These are phyloP conservation scores for Ophiostoma montium DNA, from an alignment of 2,329 filamentous ascomycete species.

Conservation along the genomic window DNA sequence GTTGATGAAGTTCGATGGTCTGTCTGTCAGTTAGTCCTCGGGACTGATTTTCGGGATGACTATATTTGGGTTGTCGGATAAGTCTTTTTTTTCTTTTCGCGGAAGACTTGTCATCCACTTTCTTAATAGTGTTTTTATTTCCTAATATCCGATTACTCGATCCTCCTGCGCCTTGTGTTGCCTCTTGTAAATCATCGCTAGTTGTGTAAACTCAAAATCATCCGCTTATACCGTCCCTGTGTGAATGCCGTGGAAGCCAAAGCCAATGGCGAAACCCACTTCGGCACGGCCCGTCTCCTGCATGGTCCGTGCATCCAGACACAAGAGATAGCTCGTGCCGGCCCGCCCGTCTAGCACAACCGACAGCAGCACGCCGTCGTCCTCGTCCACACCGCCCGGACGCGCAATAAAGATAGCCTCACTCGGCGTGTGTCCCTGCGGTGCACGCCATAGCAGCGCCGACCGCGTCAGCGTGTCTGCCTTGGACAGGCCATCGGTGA, in stretches of 20 bases:
- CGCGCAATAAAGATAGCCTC: constrained; percentile 53
- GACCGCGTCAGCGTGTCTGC: constrained; percentile 43
- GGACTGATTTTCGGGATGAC: too few species aligned
- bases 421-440: constrained; percentile 48
- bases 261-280: constrained; percentile 41
- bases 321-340: constrained; percentile 49
- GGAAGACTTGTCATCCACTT: background rate
- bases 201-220: too few species aligned
- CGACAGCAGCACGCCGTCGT: constrained; percentile 47
- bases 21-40: too few species aligned
- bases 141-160: too few species aligned
- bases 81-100: background rate
- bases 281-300: constrained; percentile 50
- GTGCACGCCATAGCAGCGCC: constrained; percentile 37
- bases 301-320: constrained; percentile 48
- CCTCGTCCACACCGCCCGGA: constrained; percentile 35
- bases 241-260: constrained; percentile 53
- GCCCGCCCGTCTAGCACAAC: constrained; percentile 49
- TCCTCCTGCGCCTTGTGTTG: too few species aligned
- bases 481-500: constrained; percentile 51
- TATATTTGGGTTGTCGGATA: too few species aligned
- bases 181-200: too few species aligned
- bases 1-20: too few species aligned
- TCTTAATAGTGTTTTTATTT: background rate
- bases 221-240: too few species aligned